Evolutionary conservation across 345 rosid species (phyloP), one percentile per base, ranked within the genome.

Genomic region (Excoecaria cochinchinensis): DNA sequence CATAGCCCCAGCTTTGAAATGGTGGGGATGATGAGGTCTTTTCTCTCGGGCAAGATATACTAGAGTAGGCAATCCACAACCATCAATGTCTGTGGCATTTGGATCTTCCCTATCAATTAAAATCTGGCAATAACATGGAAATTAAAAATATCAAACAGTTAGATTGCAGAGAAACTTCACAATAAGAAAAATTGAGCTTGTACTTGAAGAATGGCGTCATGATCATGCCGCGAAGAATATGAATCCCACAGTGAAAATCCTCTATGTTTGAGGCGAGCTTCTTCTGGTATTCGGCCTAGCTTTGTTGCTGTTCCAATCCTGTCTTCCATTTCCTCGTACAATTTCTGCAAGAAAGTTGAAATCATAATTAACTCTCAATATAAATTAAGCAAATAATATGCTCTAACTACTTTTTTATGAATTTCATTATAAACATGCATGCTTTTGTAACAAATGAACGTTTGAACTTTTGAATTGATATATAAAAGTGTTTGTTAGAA

Each of bases 1-100:
- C 79, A 84, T 70, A 38, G 90, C 86, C 67, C 90, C 90, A 25
- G 90, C 89, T 78, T 87, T 87, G 77, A 84, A 85, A 72, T 87
- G 74, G 65, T 87, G 90, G 75, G 66, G 79, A 48, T 57, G 70
- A 22, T 78, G 76, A 1, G 85, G 84, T 71, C 86, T 82, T 74
- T 87, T 87, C 57, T 87, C 90, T 36, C 87, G 63, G 51, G 90
- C 82, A 74, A 82, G 63, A 79, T 87, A 87, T 25, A 84, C 85
- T 24, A 84, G 58, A 8, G 83, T 82, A 9, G 90, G 90, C 72
- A 87, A 71, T 52, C 66, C 44, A 59, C 78, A 63, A 17, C 89
- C 87, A 52, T 81, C 82, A 55, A 55, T 61, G n/a, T 84, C 89
- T 14, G 52, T 73, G 14, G 76, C 67, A 15, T 55, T 36, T 31